Base-by-base conservation (phyloP, 306 rosid genomes). In the Quercus engelmannii region DNA sequence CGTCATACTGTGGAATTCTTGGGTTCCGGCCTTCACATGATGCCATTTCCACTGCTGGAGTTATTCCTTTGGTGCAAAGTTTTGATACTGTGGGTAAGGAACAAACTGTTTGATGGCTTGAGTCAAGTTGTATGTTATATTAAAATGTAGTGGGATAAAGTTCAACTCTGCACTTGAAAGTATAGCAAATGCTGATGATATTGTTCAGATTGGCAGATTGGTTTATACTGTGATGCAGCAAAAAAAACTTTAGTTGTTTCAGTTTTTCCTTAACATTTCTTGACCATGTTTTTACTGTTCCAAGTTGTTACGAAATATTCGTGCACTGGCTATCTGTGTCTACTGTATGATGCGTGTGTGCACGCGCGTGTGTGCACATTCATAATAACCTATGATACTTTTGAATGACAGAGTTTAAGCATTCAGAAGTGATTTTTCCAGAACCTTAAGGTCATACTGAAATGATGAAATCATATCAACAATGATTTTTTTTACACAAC, bases 1-100 rank as follows among this genome's bases (percentile, higher is more conserved):
- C 99, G 72, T 89, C 99, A 3, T 89, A 90, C 56, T 95, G 99
- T 84, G 97, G 99, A 79, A 88, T 91, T 85, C 89, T 91, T 30
- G 99, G 99, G 59, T 90, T 95, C 73, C 92, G 98, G 75, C 97
- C 99, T 75, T 91, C 99, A 73, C 98, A 90, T 62, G 94, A 83
- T 70, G 81, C 76, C 78, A 56, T 95, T 85, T 87, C 94, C 55
- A 82, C 82, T 77, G 76, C 87, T 13, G 96, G 97, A 80, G 97
- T 91, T 68, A 81, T 69, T 75, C 99, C 99, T 31, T 77, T 93
- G 98, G 91, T 98, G 25, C 99, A 95, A 73, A 95, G 93, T 70
- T 91, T 93, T 75, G 99, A 95, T 76, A 93, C 94, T 30, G 96
- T 93, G 35, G 99, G 99, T 95, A 88, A 81, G 91, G 59, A 79